Evolutionary conservation across 768 basidiomycete species (phyloP).

Genomic region (Calvatia gigantea): DNA sequence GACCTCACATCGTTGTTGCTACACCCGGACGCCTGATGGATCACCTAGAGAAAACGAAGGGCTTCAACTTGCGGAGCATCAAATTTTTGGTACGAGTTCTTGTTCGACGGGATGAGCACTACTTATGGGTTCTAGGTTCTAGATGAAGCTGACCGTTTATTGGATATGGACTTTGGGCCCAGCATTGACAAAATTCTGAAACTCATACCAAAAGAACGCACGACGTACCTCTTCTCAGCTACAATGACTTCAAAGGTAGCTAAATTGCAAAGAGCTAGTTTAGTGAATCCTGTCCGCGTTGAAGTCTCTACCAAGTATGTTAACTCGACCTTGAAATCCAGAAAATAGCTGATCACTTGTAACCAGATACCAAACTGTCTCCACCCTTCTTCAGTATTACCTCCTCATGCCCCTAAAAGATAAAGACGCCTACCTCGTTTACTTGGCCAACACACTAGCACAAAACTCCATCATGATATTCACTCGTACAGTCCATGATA

Average conservation of each 20-base stretch:
- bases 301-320: conserved; percentile 91
- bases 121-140: conserved; percentile 60
- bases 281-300: conserved; percentile 89
- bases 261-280: conserved; percentile 90
- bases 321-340: not conserved
- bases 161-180: conserved; percentile 96
- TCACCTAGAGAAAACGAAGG: conserved; percentile 96
- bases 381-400: conserved; percentile 93
- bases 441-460: conserved; percentile 84
- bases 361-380: conserved; percentile 91
- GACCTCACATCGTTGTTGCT: conserved; percentile 92
- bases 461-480: conserved; percentile 96
- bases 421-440: conserved; percentile 89
- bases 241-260: conserved; percentile 99
- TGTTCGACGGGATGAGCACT: not conserved
- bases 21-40: conserved; percentile 92
- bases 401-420: conserved; percentile 88
- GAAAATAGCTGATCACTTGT: conserved; percentile 10
- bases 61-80: conserved; percentile 81
- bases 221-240: conserved; percentile 95
- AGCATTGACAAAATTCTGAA: conserved; percentile 96
- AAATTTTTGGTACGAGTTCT: conserved; percentile 75
- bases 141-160: conserved; percentile 92
- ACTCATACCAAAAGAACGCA: conserved; percentile 89
- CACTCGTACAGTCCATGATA: conserved; percentile 92